Evolutionary conservation across 176 grass and related monocot species (phyloP), one percentile per base, ranked within the genome.

Genomic region (Hyparrhenia diplandra): DNA sequence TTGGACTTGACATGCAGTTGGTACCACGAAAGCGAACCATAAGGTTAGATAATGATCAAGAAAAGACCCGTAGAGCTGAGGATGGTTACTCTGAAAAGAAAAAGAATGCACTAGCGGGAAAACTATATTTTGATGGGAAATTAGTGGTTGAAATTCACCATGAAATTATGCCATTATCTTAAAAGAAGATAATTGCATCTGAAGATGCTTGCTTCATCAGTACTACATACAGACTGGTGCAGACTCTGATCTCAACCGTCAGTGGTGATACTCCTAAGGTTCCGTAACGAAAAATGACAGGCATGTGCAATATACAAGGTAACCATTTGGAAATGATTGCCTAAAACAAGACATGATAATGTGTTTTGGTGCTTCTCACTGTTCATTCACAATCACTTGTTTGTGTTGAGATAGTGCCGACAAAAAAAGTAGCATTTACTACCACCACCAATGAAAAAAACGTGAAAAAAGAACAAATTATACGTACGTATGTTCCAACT

Each of bases 361-460:
- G 64, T 51, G 42, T 43, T 51, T 49, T 4, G 43, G 42, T 28
- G 13, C 27, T 77, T 64, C 3, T 40, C 62, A 8, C 2, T 42
- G 13, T 59, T 9, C 24, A 17, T 42, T 57, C 45, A 23, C 67
- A 46, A 11, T 66, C 45, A 65, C 43, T 65, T 52, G 64, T n/a
- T n/a, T 65, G 64, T 21, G 39, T 10, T 51, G 80, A 75, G 62
- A 74, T 5, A 61, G 68, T 0, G 31, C 27, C 51, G 10, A 8
- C 6, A 1, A 6, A 73, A 9, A 9, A 73, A 30, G 40, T 5
- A 65, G 35, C 10, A 37, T 9, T 25, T 23, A 71, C 3, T 29
- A n/a, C 21, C 75, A 84, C 21, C 6, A 6, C 34, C 49, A 73
- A 51, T 79, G 17, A 66, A 78, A 84, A 54, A 70, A 10, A n/a